These are phyloP conservation scores for Penicillium ochrochloron DNA, from an alignment of 495 filamentous ascomycete species.

Conservation along the genomic window DNA sequence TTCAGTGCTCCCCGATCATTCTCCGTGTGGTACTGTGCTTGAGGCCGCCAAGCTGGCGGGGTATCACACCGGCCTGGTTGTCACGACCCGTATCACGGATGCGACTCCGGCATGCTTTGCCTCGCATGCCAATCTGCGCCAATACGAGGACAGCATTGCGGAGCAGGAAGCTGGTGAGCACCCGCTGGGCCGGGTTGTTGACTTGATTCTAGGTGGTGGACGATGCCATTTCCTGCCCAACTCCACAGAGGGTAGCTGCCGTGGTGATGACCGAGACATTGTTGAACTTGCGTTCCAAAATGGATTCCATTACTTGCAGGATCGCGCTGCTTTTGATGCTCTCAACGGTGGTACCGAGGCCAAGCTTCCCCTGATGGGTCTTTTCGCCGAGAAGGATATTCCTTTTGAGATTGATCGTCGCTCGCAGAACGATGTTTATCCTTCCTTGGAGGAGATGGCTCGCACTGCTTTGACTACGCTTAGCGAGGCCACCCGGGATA, in stretches of 20 bases:
- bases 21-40: constrained; percentile 89
- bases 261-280: constrained; percentile 72
- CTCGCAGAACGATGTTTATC: constrained; percentile 76
- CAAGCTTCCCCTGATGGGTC: constrained; percentile 81
- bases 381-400: constrained; percentile 83
- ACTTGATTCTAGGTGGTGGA: constrained; percentile 91
- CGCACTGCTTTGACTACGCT: constrained; percentile 77
- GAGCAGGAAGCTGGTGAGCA: constrained; percentile 88
- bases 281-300: constrained; percentile 69
- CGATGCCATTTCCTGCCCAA: constrained; percentile 93
- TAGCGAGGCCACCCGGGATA: constrained; percentile 79
- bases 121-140: constrained; percentile 77
- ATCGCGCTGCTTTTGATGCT: constrained; percentile 76
- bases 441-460: constrained; percentile 91
- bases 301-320: constrained; percentile 78
- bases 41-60: constrained; percentile 92
- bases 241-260: constrained; percentile 73
- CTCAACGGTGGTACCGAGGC: constrained; percentile 70
- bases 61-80: constrained; percentile 91
- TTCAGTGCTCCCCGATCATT: constrained; percentile 79
- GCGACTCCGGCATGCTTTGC: constrained; percentile 98
- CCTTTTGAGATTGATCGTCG: constrained; percentile 92
- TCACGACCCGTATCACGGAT: constrained; percentile 94
- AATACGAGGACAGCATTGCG: constrained; percentile 87
- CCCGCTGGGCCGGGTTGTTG: constrained; percentile 82